These are phyloP conservation scores for Mycosphaerella arachidis DNA, from an alignment of 2,329 filamentous ascomycete species.

Conservation along the genomic window DNA sequence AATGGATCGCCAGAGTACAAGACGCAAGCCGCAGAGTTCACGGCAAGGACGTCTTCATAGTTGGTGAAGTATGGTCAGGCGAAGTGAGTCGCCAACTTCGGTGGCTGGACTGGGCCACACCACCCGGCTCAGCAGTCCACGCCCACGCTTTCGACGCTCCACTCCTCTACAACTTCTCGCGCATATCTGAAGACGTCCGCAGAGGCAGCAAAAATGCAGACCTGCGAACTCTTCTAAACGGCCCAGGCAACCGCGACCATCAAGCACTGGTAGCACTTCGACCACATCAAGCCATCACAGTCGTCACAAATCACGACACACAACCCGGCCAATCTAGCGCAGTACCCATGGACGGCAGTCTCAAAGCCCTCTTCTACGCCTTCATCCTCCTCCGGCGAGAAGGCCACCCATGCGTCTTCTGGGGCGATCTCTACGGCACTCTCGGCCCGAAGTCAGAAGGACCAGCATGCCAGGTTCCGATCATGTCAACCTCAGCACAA, in stretches of 20 bases:
- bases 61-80: constrained; percentile 67
- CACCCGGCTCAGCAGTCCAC: constrained; percentile 35
- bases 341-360: constrained; percentile 59
- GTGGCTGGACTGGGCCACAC: constrained; percentile 43
- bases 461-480: constrained; percentile 34
- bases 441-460: constrained; percentile 44
- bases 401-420: constrained; percentile 66
- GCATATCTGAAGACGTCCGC: constrained; percentile 47
- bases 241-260: constrained; percentile 18
- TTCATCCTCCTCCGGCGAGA: constrained; percentile 63
- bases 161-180: constrained; percentile 63
- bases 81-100: constrained; percentile 52
- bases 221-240: constrained; percentile 44
- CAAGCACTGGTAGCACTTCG: constrained; percentile 17
- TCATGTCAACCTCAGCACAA: neutral
- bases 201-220: constrained; percentile 49
- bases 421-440: constrained; percentile 65
- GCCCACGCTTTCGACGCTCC: constrained; percentile 64
- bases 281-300: constrained; percentile 43
- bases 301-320: constrained; percentile 71
- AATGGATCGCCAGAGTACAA: constrained; percentile 59
- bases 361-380: constrained; percentile 68
- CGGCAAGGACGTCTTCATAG: constrained; percentile 55
- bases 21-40: constrained; percentile 34
- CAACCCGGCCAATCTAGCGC: constrained; percentile 59